Evolutionary conservation across 805 yeast species (phyloP).

Genomic region (Sporopachydermia quercuum): DNA sequence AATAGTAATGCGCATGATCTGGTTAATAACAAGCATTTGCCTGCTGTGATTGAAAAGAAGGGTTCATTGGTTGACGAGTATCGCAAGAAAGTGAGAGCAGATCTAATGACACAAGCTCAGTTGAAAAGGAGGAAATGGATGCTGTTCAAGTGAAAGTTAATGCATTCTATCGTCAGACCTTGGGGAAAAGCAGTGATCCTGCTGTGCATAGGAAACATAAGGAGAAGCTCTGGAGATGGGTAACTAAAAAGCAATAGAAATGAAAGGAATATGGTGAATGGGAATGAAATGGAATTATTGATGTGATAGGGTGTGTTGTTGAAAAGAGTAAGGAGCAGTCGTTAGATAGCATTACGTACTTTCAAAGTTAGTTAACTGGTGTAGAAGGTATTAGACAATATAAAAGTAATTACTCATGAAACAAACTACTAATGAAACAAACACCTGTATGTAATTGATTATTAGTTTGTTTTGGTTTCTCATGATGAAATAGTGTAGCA

Average conservation of each 20-base stretch:
- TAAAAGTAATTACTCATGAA: no score
- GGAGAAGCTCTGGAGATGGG: neutral
- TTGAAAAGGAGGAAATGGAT: neutral
- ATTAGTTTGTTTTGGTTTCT: no score
- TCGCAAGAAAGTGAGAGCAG: neutral
- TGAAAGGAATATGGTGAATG: neutral
- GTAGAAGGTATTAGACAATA: no score
- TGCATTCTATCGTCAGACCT: neutral
- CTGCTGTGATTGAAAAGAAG: neutral
- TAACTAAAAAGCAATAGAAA: neutral
- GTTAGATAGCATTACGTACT: no score
- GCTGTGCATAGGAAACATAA: neutral
- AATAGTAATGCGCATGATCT: neutral
- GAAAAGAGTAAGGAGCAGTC: no score
- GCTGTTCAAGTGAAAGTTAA: neutral
- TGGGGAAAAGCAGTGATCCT: no score
- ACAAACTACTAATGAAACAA: no score
- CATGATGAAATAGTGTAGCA: no score
- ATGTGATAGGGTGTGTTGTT: neutral
- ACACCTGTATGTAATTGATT: no score
- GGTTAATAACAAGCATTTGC: neutral
- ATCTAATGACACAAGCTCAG: neutral
- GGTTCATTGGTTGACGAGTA: neutral
- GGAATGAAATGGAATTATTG: no score
- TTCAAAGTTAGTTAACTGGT: no score